These are phyloP conservation scores for Fraxinus paxiana DNA, from an alignment of 305 asterid species.

Conservation along the genomic window DNA sequence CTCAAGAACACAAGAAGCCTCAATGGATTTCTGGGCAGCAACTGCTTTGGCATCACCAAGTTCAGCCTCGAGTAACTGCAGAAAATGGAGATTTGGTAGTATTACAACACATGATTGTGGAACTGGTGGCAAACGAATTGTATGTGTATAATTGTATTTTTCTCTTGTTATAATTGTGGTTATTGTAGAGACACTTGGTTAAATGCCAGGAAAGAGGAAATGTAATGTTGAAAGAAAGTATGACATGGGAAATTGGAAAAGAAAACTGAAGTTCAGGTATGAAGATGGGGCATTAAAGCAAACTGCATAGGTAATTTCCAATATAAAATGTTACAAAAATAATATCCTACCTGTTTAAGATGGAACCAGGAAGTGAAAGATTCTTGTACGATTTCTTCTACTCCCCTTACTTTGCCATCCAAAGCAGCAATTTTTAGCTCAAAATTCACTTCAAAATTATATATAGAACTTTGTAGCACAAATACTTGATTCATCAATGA, in stretches of 20 bases:
- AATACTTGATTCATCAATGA: constrained; percentile 42
- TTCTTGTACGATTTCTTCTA: constrained; percentile 49
- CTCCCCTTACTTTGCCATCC: constrained; percentile 52
- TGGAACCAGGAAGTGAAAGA: constrained; percentile 54
- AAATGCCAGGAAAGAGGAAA: neutral
- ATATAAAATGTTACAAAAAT: neutral
- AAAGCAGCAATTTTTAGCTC: constrained; percentile 41
- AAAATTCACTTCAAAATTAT: constrained; percentile 53
- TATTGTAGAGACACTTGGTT: neutral
- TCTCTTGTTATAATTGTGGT: neutral
- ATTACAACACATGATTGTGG: constrained; percentile 2
- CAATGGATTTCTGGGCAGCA: constrained; percentile 78
- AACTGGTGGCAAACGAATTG: neutral
- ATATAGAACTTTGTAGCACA: constrained; percentile 48
- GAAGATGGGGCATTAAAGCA: neutral
- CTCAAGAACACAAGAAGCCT: constrained; percentile 74
- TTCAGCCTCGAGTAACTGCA: constrained; percentile 77
- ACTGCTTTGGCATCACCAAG: constrained; percentile 68
- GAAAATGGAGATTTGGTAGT: constrained; percentile 10
- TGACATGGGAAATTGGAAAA: neutral
- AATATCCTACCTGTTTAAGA: constrained; percentile 61
- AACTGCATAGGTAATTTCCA: neutral
- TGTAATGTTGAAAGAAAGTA: neutral
- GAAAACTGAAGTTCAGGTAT: constrained; percentile 9
- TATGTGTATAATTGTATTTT: neutral